Evolutionary conservation across 2,329 filamentous ascomycete species (phyloP).

Genomic region (Pseudogymnoascus sp.): DNA sequence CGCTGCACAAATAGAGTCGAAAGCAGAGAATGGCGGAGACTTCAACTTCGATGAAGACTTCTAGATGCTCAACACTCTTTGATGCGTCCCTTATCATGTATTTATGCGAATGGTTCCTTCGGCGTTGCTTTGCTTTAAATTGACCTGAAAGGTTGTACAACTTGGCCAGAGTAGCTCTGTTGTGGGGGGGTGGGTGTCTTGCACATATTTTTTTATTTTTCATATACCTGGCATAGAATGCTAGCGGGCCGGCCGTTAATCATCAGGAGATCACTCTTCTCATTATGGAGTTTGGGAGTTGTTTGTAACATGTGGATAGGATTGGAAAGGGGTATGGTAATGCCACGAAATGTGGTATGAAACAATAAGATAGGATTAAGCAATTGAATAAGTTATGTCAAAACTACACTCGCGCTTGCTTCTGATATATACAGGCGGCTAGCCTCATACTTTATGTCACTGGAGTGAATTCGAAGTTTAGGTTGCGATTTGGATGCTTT

Average conservation of each 20-base stretch:
- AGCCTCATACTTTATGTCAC: neutral
- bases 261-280: constrained; percentile 7
- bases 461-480: neutral
- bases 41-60: constrained; percentile 97
- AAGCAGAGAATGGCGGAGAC: constrained; percentile 61
- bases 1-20: constrained; percentile 39
- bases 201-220: constrained; percentile 1
- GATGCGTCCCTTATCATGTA: neutral
- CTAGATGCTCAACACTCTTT: constrained; percentile 43
- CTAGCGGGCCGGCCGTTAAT: constrained; percentile 6
- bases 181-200: neutral
- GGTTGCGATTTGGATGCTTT: neutral
- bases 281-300: constrained; percentile 1
- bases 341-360: neutral
- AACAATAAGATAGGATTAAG: constrained; percentile 4
- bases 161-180: neutral
- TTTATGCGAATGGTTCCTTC: constrained; percentile 4
- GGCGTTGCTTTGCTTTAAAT: constrained; percentile 6
- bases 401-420: neutral
- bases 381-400: neutral
- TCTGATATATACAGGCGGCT: neutral
- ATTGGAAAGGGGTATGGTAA: constrained; percentile 4
- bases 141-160: constrained; percentile 8
- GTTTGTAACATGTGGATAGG: constrained; percentile 1
- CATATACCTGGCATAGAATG: constrained; percentile 4